Conservation (phyloP, 352 stramenopile species). For the Phytophthora europaea region DNA sequence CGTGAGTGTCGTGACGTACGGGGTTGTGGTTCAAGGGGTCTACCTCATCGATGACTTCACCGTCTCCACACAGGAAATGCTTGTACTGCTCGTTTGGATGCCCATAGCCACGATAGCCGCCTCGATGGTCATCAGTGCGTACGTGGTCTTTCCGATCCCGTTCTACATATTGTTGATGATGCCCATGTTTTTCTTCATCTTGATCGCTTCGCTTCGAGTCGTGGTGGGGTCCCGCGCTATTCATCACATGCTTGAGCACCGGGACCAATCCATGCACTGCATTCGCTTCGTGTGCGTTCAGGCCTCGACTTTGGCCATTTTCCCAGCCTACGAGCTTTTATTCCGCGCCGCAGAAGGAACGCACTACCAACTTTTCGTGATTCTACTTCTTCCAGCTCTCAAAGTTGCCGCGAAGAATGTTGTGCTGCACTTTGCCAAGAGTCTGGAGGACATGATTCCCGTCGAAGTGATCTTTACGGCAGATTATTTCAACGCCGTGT, state of each 20-base stretch:
- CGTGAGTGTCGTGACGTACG: constrained; percentile 18
- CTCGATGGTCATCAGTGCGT: constrained; percentile 12
- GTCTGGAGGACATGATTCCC: constrained; percentile 33
- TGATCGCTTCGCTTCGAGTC: constrained; percentile 18
- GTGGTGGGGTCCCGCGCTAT: constrained; percentile 13
- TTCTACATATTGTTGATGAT: constrained; percentile 25
- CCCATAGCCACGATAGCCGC: not conserved
- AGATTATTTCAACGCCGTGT: constrained; percentile 41
- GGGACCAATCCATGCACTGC: constrained; percentile 20
- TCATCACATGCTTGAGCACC: constrained; percentile 15
- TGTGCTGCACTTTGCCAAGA: constrained; percentile 14
- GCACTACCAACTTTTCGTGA: constrained; percentile 9
- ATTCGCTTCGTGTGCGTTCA: constrained; percentile 30
- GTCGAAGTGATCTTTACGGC: constrained; percentile 36
- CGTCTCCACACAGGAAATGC: constrained; percentile 9
- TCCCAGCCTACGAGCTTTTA: constrained; percentile 32
- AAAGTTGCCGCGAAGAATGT: constrained; percentile 40
- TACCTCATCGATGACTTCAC: constrained; percentile 28
- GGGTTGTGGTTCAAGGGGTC: constrained; percentile 17
- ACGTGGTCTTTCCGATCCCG: constrained; percentile 35
- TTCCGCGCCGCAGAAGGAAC: constrained; percentile 19
- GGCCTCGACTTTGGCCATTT: constrained; percentile 27
- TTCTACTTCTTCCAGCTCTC: constrained; percentile 37
- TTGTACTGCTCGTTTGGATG: constrained; percentile 11
- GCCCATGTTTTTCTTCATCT: constrained; percentile 18